Evolutionary conservation across 306 rosid species (phyloP), one percentile per base, ranked within the genome.

Genomic region (Datisca glomerata): DNA sequence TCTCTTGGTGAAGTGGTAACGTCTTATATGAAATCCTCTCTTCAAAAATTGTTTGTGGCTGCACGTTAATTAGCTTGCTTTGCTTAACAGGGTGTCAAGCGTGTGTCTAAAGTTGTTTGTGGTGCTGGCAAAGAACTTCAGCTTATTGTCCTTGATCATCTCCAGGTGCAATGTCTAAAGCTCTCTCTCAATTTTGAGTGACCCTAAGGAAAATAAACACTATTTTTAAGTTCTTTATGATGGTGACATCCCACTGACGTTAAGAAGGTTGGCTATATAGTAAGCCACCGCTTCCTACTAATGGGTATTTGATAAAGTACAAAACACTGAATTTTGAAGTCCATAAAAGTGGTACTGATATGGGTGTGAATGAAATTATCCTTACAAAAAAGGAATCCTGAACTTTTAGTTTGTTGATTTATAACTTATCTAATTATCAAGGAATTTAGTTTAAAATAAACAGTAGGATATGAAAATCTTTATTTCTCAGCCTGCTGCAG

Each of bases 81-180:
- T 67, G 47, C 47, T 47, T 27, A 41, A 20, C 57, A 87, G 97
- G 97, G 93, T 12, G 93, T 75, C 53, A 87, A 87, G 74, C 93
- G 97, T 18, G 66, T 79, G 27, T 79, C 94, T 13, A 87, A 87
- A 86, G 78, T 72, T 63, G 63, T 87, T 27, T 71, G 74, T 35
- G 78, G 94, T 51, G 82, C 94, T 49, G 97, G 94, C 53, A 87
- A 80, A 57, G 97, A 87, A 71, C 85, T 87, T 53, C 97, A 87
- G 71, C 82, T 70, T 29, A 60, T 87, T 54, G 74, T 87, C 61
- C 65, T 82, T 51, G 87, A 82, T 61, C 97, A 87, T 66, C 85
- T 87, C 45, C 97, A 87, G 97, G 97, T 86, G 58, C 60, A 56
- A 52, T 14, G 12, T 57, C 34, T 6, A 15, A 19, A 8, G 1